Conservation (phyloP, 129 eudicot genomes). For the Escallonia rubra region DNA sequence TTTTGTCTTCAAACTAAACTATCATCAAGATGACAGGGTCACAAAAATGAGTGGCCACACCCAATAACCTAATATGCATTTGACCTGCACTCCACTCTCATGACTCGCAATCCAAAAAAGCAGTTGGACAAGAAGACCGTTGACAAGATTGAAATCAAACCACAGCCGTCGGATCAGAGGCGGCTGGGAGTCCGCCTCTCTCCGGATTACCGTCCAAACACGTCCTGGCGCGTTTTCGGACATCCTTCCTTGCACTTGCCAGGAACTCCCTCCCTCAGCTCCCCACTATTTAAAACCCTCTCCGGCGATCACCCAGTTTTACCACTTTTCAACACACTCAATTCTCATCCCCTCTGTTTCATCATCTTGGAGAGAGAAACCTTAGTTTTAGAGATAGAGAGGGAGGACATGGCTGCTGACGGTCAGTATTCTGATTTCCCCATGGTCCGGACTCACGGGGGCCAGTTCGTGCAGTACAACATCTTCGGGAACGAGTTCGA, state of each 20-base stretch:
- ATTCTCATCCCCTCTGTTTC: not conserved
- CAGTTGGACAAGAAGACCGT: not conserved
- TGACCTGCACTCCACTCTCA: too few species aligned
- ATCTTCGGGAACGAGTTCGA: slow-evolving; percentile 72
- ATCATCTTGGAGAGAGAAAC: too few species aligned
- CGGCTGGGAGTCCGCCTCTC: not conserved
- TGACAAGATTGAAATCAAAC: not conserved
- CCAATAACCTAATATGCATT: too few species aligned
- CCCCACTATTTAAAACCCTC: not conserved
- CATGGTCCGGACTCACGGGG: slow-evolving; percentile 62
- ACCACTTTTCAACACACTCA: not conserved
- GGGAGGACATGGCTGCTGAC: slow-evolving; percentile 39
- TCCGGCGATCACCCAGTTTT: too few species aligned
- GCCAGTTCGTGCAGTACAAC: slow-evolving; percentile 65
- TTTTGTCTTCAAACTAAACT: too few species aligned
- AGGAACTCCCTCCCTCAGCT: not conserved
- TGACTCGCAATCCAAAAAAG: not conserved
- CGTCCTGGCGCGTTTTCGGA: not conserved
- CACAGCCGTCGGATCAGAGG: not conserved
- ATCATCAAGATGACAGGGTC: too few species aligned
- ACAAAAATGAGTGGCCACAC: too few species aligned
- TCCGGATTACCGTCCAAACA: not conserved
- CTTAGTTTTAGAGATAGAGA: not conserved
- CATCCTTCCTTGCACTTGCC: not conserved
- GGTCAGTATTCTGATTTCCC: slow-evolving; percentile 57